Conservation (phyloP, 2,329 filamentous ascomycete genomes). For the Madurella mycetomatis region DNA sequence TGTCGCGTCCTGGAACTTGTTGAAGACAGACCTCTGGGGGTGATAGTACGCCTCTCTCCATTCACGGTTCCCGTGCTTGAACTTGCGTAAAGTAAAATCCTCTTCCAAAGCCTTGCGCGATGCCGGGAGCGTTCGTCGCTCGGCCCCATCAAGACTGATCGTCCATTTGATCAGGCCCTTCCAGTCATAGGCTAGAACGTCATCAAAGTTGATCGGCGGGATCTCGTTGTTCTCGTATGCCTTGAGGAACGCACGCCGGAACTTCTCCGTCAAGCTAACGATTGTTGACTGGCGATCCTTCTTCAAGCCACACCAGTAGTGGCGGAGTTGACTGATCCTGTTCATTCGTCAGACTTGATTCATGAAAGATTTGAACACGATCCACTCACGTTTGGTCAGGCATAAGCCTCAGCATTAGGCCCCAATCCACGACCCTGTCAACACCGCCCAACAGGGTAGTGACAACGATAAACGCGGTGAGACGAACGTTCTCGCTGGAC, state of each 20-base stretch:
- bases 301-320: conserved; percentile 51
- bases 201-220: conserved; percentile 58
- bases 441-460: conserved; percentile 57
- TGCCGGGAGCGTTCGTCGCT: conserved; percentile 46
- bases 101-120: conserved; percentile 42
- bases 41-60: conserved; percentile 58
- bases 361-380: background rate
- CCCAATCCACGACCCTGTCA: conserved; percentile 57
- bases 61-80: conserved; percentile 33
- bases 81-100: conserved; percentile 37
- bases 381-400: conserved; percentile 41
- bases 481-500: conserved; percentile 42
- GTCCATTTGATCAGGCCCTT: conserved; percentile 62
- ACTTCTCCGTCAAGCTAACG: conserved; percentile 54
- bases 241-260: conserved; percentile 60
- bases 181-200: conserved; percentile 66
- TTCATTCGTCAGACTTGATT: conserved; percentile 4
- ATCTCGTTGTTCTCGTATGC: conserved; percentile 63
- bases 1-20: conserved; percentile 52
- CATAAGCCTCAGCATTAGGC: conserved; percentile 52
- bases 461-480: conserved; percentile 56
- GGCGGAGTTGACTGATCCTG: conserved; percentile 45
- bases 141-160: conserved; percentile 42
- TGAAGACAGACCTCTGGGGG: conserved; percentile 49
- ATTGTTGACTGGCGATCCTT: conserved; percentile 51